phyloP scores from a whole-genome alignment of 1,139 yeast species.

The Pichia sp. region DNA sequence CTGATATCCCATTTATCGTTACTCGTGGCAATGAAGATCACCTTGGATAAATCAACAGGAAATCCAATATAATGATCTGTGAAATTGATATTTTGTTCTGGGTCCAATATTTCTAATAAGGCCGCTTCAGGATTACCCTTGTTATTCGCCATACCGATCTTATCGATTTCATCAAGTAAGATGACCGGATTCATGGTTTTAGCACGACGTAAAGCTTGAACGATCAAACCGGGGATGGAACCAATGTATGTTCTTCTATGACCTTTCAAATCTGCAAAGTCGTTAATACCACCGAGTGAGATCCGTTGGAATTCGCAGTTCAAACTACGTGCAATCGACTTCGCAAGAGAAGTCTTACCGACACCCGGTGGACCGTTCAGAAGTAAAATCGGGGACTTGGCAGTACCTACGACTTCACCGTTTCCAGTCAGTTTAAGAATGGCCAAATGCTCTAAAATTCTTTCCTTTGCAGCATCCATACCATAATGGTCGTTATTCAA shows the following conservation, averaged over 20 bases:
- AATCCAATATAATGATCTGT: constrained; percentile 87
- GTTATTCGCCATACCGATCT: constrained; percentile 58
- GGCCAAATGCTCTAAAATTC: constrained; percentile 79
- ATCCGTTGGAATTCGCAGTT: constrained; percentile 81
- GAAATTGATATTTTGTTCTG: constrained; percentile 81
- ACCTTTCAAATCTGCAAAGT: constrained; percentile 90
- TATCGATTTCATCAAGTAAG: constrained; percentile 85
- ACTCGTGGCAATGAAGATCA: constrained; percentile 88
- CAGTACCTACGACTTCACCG: background rate
- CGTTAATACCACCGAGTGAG: constrained; percentile 86
- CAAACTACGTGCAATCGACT: constrained; percentile 78
- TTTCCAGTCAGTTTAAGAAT: constrained; percentile 54
- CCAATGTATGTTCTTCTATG: constrained; percentile 94
- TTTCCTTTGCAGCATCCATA: constrained; percentile 72
- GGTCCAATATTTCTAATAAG: constrained; percentile 83
- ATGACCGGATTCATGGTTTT: constrained; percentile 89
- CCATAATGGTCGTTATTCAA: constrained; percentile 86
- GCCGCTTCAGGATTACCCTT: constrained; percentile 96
- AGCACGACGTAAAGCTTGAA: constrained; percentile 77
- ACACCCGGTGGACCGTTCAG: constrained; percentile 96
- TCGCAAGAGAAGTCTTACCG: constrained; percentile 89
- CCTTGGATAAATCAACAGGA: constrained; percentile 84
- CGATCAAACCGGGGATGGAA: constrained; percentile 86
- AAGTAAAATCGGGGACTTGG: constrained; percentile 66
- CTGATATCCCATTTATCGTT: constrained; percentile 75